Evolutionary conservation across 805 yeast species (phyloP), one percentile per base, ranked within the genome.

Genomic region (Saccharomycopsis guyanensis): DNA sequence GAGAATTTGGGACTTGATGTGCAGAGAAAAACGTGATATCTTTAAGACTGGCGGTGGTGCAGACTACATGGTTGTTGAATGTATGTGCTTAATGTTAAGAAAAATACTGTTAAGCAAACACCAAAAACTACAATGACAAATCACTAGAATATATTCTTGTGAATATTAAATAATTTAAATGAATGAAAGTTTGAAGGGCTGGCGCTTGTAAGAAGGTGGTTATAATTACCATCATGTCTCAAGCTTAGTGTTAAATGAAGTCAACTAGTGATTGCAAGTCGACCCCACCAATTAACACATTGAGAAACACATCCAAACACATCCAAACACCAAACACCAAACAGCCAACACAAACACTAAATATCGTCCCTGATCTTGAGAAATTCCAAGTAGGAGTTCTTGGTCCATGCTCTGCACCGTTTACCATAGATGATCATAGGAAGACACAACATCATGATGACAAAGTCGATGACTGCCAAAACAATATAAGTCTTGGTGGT

Each of bases 391-490:
- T 80, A 80, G 65, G 72, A 67, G 40, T 69, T 66, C 60, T 69
- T 78, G 6, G 85, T 79, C 75, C 75, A 72, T 37, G 60, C 65
- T 56, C 88, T 68, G 60, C 78, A 73, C 13, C 58, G 54, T 58
- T 80, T 80, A 7, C 88, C 88, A 66, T 72, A 80, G 19, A 65
- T 59, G 38, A 78, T 71, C 59, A 74, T 71, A 22, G 86, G 86
- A 40, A 78, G 57, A 7, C 80, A 74, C 29, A 73, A 53, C 49
- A 73, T 66, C 69, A 80, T 75, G 18, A 79, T 69, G n/a, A 71
- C 70, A 49, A 78, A 70, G 55, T 80, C 80, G 43, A 82, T 64
- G 3, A 71, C 75, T 2, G 84, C 82, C 54, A 79, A 64, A 6
- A 78, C 77, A 46, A 77, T 75, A 54, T 77, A 79, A 0, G 84